Evolutionary conservation across 495 filamentous ascomycete genomes (phyloP).

Genomic region (Lepidopterella palustris): DNA sequence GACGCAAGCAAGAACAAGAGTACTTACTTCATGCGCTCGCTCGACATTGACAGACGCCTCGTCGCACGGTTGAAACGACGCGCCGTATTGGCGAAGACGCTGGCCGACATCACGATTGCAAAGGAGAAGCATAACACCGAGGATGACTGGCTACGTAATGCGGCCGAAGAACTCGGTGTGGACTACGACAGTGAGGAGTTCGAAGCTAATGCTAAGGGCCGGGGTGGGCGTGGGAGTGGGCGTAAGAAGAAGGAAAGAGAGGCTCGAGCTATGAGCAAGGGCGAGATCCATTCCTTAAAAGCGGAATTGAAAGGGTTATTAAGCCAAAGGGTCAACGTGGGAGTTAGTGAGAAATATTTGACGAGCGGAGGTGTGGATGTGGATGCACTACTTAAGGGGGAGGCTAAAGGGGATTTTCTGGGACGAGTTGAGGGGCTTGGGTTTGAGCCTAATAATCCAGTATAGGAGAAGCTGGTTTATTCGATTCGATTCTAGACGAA

Average conservation of each 20-base stretch:
- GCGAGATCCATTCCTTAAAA: constrained; percentile 56
- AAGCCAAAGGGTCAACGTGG: constrained; percentile 73
- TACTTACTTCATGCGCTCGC: constrained; percentile 57
- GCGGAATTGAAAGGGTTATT: constrained; percentile 61
- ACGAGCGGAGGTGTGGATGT: constrained; percentile 75
- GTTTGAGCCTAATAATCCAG: too few relatives aligned
- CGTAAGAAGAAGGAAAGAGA: constrained; percentile 69
- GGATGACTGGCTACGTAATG: constrained; percentile 74
- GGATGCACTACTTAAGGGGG: constrained; percentile 62
- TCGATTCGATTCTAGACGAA: too few relatives aligned
- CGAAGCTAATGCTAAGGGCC: constrained; percentile 50
- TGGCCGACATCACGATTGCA: constrained; percentile 73
- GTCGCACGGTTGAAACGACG: constrained; percentile 68
- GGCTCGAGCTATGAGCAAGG: constrained; percentile 59
- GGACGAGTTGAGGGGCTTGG: constrained; percentile 52
- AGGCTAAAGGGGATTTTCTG: constrained; percentile 53
- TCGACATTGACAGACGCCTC: constrained; percentile 77
- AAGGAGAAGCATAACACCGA: constrained; percentile 81
- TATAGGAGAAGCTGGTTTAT: too few relatives aligned
- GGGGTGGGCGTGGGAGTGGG: constrained; percentile 59
- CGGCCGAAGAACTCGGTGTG: constrained; percentile 88
- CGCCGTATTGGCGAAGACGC: constrained; percentile 67
- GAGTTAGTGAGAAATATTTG: constrained; percentile 86
- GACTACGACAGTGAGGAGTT: constrained; percentile 89
- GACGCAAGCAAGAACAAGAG: constrained; percentile 43